Evolutionary conservation across 75 land plant species (phyloP).

Genomic region (Selaginella moellendorffii): DNA sequence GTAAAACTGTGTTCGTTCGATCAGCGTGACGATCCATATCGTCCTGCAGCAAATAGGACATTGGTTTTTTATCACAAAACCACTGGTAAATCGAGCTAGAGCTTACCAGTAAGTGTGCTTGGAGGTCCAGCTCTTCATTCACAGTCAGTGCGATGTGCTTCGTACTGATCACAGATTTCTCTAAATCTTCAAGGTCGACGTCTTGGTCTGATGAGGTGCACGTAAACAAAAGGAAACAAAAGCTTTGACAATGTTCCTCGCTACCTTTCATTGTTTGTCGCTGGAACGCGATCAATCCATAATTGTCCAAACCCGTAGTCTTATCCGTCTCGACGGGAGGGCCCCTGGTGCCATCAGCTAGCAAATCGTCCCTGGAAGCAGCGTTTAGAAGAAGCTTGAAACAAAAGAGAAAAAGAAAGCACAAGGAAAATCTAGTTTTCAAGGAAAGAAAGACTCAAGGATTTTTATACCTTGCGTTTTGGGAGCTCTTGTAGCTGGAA

Average conservation of each 20-base stretch:
- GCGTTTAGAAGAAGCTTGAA: not conserved
- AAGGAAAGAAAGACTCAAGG: not conserved
- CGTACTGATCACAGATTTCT: conserved; percentile 76
- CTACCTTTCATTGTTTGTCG: conserved; percentile 23
- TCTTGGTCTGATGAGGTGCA: conserved; percentile 89
- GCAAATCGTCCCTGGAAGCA: conserved; percentile 12
- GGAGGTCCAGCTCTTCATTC: conserved; percentile 81
- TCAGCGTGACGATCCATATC: not conserved
- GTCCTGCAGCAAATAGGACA: not conserved
- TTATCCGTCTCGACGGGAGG: conserved; percentile 21
- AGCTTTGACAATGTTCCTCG: too few species aligned
- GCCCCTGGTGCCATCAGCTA: conserved; percentile 10
- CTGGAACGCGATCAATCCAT: conserved; percentile 15
- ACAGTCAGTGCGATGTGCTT: conserved; percentile 92
- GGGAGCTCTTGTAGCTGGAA: conserved; percentile 54
- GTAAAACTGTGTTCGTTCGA: not conserved
- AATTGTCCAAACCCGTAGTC: conserved; percentile 17
- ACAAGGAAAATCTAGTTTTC: not conserved
- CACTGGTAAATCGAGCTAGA: too few species aligned
- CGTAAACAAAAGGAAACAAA: too few species aligned
- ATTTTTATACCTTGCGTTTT: conserved; percentile 2
- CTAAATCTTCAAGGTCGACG: conserved; percentile 67
- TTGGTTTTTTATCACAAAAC: too few species aligned
- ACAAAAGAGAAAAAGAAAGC: not conserved
- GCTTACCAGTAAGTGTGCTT: conserved; percentile 74